Conservation (phyloP, 2,329 filamentous ascomycete species). For the Penicillium sp. region DNA sequence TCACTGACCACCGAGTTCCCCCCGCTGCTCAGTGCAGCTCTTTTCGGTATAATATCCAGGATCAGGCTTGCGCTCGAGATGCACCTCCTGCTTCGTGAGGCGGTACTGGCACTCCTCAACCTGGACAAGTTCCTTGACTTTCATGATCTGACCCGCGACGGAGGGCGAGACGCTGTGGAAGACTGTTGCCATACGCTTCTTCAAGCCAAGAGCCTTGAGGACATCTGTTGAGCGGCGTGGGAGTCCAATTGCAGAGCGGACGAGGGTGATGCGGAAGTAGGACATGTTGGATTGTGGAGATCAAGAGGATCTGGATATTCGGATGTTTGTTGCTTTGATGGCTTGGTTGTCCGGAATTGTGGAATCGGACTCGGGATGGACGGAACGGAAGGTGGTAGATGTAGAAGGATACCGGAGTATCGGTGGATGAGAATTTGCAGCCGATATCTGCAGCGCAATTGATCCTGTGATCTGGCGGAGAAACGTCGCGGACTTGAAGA, state of each 20-base stretch:
- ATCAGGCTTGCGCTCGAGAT: constrained; percentile 69
- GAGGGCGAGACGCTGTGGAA: constrained; percentile 81
- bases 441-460: background rate
- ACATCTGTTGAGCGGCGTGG: constrained; percentile 76
- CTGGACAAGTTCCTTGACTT: constrained; percentile 86
- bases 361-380: background rate
- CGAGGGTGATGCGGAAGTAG: constrained; percentile 87
- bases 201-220: constrained; percentile 79
- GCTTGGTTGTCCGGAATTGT: background rate
- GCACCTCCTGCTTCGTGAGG: constrained; percentile 66
- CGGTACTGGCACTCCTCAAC: constrained; percentile 72
- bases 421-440: background rate
- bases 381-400: background rate
- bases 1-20: constrained; percentile 15
- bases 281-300: constrained; percentile 53
- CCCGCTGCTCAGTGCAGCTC: constrained; percentile 24
- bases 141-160: constrained; percentile 86
- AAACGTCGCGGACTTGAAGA: background rate
- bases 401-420: background rate
- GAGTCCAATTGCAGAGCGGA: constrained; percentile 85
- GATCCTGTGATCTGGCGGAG: background rate
- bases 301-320: constrained; percentile 1
- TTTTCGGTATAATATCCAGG: constrained; percentile 78
- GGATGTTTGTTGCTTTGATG: background rate
- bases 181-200: constrained; percentile 79